Evolutionary conservation across 805 yeast genomes (phyloP).

Genomic region (Metschnikowia similis): DNA sequence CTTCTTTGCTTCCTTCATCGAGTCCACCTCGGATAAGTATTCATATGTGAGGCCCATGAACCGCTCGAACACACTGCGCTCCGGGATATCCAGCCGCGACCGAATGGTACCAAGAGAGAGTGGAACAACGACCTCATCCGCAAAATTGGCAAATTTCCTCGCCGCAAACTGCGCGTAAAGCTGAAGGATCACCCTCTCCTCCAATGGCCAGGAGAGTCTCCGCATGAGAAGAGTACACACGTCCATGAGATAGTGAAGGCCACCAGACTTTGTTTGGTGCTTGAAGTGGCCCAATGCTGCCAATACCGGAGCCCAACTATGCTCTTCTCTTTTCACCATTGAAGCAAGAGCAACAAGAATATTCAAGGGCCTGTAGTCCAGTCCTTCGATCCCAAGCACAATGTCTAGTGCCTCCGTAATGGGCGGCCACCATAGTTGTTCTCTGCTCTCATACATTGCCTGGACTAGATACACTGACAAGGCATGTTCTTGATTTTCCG

Average conservation of each 20-base stretch:
- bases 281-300: slow-evolving; percentile 17
- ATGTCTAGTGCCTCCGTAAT: slow-evolving; percentile 19
- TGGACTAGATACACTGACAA: slow-evolving; percentile 23
- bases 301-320: slow-evolving; percentile 26
- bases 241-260: slow-evolving; percentile 26
- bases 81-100: slow-evolving; percentile 26
- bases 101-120: slow-evolving; percentile 19
- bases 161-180: slow-evolving; percentile 28
- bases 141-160: slow-evolving; percentile 34
- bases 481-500: background rate
- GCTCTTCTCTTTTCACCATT: slow-evolving; percentile 9
- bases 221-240: slow-evolving; percentile 23
- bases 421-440: slow-evolving; percentile 25
- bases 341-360: slow-evolving; percentile 12
- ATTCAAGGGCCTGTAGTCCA: background rate
- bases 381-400: background rate
- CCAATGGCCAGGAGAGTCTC: slow-evolving; percentile 28
- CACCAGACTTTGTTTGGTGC: slow-evolving; percentile 13
- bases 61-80: slow-evolving; percentile 27
- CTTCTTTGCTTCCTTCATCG: slow-evolving; percentile 23
- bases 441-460: slow-evolving; percentile 13
- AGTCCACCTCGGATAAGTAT: slow-evolving; percentile 25
- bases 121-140: slow-evolving; percentile 28
- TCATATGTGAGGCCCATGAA: slow-evolving; percentile 34
- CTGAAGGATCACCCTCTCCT: slow-evolving; percentile 29